phyloP scores from a whole-genome alignment of 805 yeast species.

The Nakazawaea peltata region DNA sequence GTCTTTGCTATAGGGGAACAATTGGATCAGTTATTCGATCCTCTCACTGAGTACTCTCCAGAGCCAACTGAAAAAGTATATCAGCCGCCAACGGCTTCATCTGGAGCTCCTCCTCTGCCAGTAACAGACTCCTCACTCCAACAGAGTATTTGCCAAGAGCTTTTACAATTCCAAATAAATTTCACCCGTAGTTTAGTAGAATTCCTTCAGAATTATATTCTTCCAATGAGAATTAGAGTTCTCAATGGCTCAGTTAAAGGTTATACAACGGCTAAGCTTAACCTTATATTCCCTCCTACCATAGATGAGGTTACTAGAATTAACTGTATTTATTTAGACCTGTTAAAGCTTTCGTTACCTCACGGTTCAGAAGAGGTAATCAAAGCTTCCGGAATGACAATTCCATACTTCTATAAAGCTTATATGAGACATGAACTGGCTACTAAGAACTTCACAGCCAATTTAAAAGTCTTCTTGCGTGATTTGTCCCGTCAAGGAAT shows the following conservation, averaged over 20 bases:
- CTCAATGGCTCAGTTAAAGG: slow-evolving; percentile 44
- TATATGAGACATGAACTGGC: slow-evolving; percentile 94
- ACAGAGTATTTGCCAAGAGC: slow-evolving; percentile 53
- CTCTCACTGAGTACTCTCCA: slow-evolving; percentile 85
- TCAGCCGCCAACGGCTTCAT: slow-evolving; percentile 41
- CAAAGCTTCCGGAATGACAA: slow-evolving; percentile 70
- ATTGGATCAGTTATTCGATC: slow-evolving; percentile 82
- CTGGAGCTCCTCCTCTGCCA: slow-evolving; percentile 14
- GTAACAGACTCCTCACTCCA: slow-evolving; percentile 23
- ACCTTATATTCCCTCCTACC: slow-evolving; percentile 86
- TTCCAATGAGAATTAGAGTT: slow-evolving; percentile 69
- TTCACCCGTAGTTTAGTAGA: slow-evolving; percentile 66
- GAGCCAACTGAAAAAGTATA: slow-evolving; percentile 74
- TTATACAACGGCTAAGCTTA: slow-evolving; percentile 56
- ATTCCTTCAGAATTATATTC: slow-evolving; percentile 68
- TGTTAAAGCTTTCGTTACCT: slow-evolving; percentile 57
- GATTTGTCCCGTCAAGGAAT: slow-evolving; percentile 21
- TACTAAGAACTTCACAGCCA: slow-evolving; percentile 50
- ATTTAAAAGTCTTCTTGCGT: slow-evolving; percentile 32
- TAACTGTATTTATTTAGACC: slow-evolving; percentile 75
- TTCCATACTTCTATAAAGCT: slow-evolving; percentile 90
- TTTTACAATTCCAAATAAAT: slow-evolving; percentile 64
- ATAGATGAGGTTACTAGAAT: slow-evolving; percentile 89
- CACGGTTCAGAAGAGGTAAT: slow-evolving; percentile 71
- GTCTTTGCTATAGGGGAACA: slow-evolving; percentile 80